Evolutionary conservation across 495 filamentous ascomycete genomes (phyloP).

Genomic region (Xylaria grammica): DNA sequence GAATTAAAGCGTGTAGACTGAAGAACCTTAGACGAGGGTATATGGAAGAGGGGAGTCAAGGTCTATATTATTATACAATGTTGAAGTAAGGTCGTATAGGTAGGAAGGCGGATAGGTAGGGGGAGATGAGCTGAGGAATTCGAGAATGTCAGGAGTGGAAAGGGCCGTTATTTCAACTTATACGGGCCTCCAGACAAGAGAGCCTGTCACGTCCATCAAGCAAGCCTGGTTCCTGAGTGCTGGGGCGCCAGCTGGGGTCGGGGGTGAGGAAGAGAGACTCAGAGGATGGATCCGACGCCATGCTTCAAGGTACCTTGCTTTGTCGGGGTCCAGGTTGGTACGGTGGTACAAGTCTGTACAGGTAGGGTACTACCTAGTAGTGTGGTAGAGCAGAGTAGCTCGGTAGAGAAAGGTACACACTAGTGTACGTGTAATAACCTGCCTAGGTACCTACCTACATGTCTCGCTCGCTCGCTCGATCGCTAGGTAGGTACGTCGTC

Average conservation of each 20-base stretch:
- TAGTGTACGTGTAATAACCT: too few relatives aligned
- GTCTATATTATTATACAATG: slow-evolving; percentile 19
- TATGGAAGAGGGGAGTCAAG: background rate
- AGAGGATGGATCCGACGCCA: slow-evolving; percentile 16
- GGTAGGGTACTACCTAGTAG: background rate
- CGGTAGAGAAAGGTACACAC: too few relatives aligned
- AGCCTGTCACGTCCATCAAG: slow-evolving; percentile 13
- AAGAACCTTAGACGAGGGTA: slow-evolving; percentile 3
- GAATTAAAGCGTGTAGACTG: slow-evolving; percentile 4
- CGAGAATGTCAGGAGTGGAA: slow-evolving; percentile 20
- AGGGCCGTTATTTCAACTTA: slow-evolving; percentile 27
- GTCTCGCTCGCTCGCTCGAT: too few relatives aligned
- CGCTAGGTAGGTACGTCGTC: too few relatives aligned
- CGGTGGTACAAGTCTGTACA: too few relatives aligned
- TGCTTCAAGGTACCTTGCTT: slow-evolving; percentile 10
- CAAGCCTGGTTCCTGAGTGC: slow-evolving; percentile 18
- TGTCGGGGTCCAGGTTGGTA: slow-evolving; percentile 14
- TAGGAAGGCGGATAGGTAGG: slow-evolving; percentile 2
- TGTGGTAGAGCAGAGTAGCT: too few relatives aligned
- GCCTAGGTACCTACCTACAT: too few relatives aligned
- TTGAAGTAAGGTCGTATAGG: slow-evolving; percentile 8
- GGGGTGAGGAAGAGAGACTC: slow-evolving; percentile 12
- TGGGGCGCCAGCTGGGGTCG: slow-evolving; percentile 24
- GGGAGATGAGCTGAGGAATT: slow-evolving; percentile 21
- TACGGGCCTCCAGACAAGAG: slow-evolving; percentile 14